These are phyloP conservation scores for Eutypa lata DNA, from an alignment of 2,329 filamentous ascomycete species.

Conservation along the genomic window DNA sequence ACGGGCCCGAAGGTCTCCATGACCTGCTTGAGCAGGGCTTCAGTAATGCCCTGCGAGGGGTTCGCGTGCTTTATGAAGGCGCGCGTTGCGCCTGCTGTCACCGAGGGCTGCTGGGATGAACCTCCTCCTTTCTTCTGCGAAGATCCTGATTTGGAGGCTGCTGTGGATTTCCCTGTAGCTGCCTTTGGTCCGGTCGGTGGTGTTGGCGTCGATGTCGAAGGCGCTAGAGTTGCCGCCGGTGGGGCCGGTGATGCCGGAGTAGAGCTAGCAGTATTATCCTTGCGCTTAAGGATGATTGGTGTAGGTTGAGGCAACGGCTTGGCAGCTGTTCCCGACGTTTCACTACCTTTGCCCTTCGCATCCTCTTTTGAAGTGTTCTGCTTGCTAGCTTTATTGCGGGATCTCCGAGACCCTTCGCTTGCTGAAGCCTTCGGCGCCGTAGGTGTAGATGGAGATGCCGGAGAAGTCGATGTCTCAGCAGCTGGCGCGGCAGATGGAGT, in stretches of 20 bases:
- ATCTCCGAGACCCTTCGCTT: slow-evolving; percentile 30
- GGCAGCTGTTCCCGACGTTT: slow-evolving; percentile 14
- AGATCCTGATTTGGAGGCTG: slow-evolving; percentile 19
- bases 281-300: slow-evolving; percentile 28
- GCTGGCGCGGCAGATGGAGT: slow-evolving; percentile 15
- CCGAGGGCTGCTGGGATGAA: slow-evolving; percentile 20
- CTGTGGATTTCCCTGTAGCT: slow-evolving; percentile 14
- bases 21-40: slow-evolving; percentile 70
- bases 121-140: slow-evolving; percentile 32
- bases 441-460: slow-evolving; percentile 19
- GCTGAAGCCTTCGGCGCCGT: slow-evolving; percentile 26
- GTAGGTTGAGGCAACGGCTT: slow-evolving; percentile 25
- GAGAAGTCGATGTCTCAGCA: slow-evolving; percentile 14
- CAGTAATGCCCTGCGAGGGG: slow-evolving; percentile 86
- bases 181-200: slow-evolving; percentile 27
- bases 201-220: slow-evolving; percentile 25
- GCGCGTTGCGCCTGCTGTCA: slow-evolving; percentile 53
- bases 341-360: slow-evolving; percentile 22
- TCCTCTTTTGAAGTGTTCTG: slow-evolving; percentile 22
- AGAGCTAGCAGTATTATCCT: slow-evolving; percentile 12
- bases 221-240: slow-evolving; percentile 20
- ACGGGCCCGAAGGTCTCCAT: slow-evolving; percentile 73
- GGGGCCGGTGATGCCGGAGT: slow-evolving; percentile 13
- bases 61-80: slow-evolving; percentile 82
- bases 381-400: slow-evolving; percentile 33